Percentiles rank a stretch among this genome's conserved stretches.
Evolutionary conservation across 1,139 yeast genomes (phyloP).

Genomic region (Nakaseomyces bracarensis): DNA sequence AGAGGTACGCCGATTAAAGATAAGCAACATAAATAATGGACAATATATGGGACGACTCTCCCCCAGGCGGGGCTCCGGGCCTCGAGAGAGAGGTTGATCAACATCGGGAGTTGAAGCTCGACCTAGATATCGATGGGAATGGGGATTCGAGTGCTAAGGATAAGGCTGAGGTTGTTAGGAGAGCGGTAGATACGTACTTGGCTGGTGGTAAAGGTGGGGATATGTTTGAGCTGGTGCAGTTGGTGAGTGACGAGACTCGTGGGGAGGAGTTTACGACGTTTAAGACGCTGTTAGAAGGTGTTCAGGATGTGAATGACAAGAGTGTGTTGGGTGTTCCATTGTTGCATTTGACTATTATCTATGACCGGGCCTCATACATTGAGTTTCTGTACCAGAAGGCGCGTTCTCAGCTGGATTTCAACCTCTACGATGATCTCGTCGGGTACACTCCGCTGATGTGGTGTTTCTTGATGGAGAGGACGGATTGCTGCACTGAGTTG

Average conservation of each 20-base stretch:
- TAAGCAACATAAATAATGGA: not conserved
- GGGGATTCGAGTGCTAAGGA: no score
- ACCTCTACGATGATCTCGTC: slow-evolving; percentile 33
- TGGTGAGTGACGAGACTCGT: slow-evolving; percentile 18
- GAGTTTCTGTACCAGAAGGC: slow-evolving; percentile 35
- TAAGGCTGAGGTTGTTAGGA: not conserved
- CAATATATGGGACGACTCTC: slow-evolving; percentile 1
- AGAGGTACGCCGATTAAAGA: not conserved
- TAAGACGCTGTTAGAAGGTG: slow-evolving; percentile 12
- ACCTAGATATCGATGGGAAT: no score
- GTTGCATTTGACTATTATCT: slow-evolving; percentile 24
- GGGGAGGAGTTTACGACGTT: slow-evolving; percentile 21
- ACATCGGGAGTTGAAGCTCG: no score
- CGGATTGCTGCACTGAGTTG: slow-evolving; percentile 33
- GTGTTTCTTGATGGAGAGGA: slow-evolving; percentile 37
- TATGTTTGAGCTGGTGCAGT: slow-evolving; percentile 17
- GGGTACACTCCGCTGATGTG: slow-evolving; percentile 45
- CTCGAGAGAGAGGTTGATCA: not conserved
- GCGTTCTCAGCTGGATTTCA: slow-evolving; percentile 28
- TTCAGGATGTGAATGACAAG: slow-evolving; percentile 19
- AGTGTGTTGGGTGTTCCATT: slow-evolving; percentile 20
- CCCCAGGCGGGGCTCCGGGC: not conserved
- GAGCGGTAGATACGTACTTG: not conserved
- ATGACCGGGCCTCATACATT: slow-evolving; percentile 23
- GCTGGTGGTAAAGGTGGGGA: slow-evolving; percentile 6